phyloP scores from a whole-genome alignment of 2,329 filamentous ascomycete species.

The Phyllachora maydis region DNA sequence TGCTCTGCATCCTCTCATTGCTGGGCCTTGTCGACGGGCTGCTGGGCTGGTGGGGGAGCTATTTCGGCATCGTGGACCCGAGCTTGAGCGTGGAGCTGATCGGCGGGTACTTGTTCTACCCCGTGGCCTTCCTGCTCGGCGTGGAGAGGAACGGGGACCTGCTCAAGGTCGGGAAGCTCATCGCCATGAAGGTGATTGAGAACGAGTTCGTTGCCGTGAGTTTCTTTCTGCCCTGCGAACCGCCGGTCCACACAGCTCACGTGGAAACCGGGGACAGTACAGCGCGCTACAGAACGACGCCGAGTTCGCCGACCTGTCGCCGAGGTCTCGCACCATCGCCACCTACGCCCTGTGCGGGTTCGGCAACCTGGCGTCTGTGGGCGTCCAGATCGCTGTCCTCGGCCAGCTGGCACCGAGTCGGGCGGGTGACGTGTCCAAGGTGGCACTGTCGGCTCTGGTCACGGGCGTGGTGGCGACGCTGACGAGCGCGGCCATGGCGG shows the following conservation, averaged over 20 bases:
- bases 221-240: slow-evolving; percentile 24
- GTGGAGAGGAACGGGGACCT: slow-evolving; percentile 46
- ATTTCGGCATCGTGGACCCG: slow-evolving; percentile 51
- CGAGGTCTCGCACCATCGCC: slow-evolving; percentile 59
- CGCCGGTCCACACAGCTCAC: not conserved
- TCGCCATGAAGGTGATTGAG: slow-evolving; percentile 62
- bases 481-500: slow-evolving; percentile 58
- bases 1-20: slow-evolving; percentile 69
- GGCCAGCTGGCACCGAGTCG: slow-evolving; percentile 60
- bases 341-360: slow-evolving; percentile 71
- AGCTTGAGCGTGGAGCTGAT: slow-evolving; percentile 57
- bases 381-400: slow-evolving; percentile 77
- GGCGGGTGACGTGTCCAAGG: slow-evolving; percentile 51
- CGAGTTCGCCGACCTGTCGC: slow-evolving; percentile 35
- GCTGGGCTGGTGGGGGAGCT: slow-evolving; percentile 67
- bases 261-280: slow-evolving; percentile 4
- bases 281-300: slow-evolving; percentile 23
- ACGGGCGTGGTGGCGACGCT: slow-evolving; percentile 64
- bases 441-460: slow-evolving; percentile 59
- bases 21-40: slow-evolving; percentile 57
- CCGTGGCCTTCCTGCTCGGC: slow-evolving; percentile 62
- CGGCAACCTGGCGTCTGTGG: slow-evolving; percentile 72
- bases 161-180: slow-evolving; percentile 54
- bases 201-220: slow-evolving; percentile 67
- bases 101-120: slow-evolving; percentile 59